phyloP scores from a whole-genome alignment of 441 rosid species.

The Syzygium malaccense region DNA sequence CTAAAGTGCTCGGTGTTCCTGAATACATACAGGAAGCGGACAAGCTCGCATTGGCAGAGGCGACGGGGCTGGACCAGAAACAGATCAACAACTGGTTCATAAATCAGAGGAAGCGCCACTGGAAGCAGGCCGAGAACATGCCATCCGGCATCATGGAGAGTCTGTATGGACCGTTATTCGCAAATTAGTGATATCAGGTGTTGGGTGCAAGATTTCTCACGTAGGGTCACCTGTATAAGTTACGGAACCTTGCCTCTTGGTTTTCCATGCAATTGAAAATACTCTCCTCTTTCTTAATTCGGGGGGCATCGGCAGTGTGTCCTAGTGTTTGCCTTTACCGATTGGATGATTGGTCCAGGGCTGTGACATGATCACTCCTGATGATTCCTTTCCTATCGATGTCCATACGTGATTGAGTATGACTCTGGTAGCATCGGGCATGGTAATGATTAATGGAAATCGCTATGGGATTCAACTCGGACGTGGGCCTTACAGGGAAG shows the following conservation, averaged over 20 bases:
- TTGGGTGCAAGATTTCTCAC: not conserved
- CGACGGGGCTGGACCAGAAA: conserved; percentile 54
- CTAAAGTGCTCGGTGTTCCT: not conserved
- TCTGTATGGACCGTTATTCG: conserved; percentile 19
- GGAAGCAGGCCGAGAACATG: conserved; percentile 54
- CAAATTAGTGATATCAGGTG: not conserved
- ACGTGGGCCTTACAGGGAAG: not conserved
- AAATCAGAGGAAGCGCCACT: conserved; percentile 62
- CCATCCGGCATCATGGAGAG: conserved; percentile 38
- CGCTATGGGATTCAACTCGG: not conserved
- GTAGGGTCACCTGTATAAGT: not conserved
- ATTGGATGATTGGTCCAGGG: not conserved
- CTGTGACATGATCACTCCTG: not conserved
- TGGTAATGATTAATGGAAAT: not conserved
- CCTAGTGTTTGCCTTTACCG: not conserved
- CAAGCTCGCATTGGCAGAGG: conserved; percentile 35
- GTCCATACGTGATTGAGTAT: not conserved
- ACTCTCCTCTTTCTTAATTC: not conserved
- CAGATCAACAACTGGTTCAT: conserved; percentile 69
- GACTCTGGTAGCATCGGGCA: not conserved
- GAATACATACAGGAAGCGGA: conserved; percentile 37
- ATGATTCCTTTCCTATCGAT: not conserved
- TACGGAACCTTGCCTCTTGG: not conserved
- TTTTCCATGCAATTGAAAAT: not conserved
- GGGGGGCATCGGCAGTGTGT: not conserved